Percentiles rank a stretch among this genome's conserved stretches.
Evolutionary conservation across 805 yeast species (phyloP).

Genomic region (Clavispora phyllophila): DNA sequence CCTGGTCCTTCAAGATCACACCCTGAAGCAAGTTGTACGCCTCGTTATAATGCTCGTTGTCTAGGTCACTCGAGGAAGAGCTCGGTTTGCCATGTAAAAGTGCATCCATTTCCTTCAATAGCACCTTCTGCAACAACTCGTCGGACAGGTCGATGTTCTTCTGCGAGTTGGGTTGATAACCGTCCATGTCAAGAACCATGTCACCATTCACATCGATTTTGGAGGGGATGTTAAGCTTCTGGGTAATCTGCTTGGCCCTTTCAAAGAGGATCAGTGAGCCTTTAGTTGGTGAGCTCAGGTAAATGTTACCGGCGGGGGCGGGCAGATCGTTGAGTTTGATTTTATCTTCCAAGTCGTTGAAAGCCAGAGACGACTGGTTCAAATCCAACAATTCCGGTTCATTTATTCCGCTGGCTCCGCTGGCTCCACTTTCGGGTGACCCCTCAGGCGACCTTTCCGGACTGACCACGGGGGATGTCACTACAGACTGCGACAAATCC

Average conservation of each 20-base stretch:
- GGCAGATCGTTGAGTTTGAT: conserved; percentile 19
- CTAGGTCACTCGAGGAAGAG: conserved; percentile 6
- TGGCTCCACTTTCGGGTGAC: conserved; percentile 17
- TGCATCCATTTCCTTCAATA: conserved; percentile 62
- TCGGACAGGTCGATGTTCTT: conserved; percentile 75
- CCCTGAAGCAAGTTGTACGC: conserved; percentile 32
- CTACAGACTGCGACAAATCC: conserved; percentile 68
- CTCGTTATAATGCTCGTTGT: conserved; percentile 13
- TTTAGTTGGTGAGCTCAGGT: conserved; percentile 5
- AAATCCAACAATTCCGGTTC: conserved; percentile 36
- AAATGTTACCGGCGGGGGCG: conserved; percentile 6
- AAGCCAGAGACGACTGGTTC: conserved; percentile 14
- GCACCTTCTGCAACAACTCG: conserved; percentile 62
- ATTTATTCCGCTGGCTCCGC: conserved; percentile 5
- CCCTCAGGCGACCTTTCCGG: conserved; percentile 59
- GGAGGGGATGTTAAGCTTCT: conserved; percentile 78
- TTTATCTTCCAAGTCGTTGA: conserved; percentile 26
- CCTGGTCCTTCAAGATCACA: conserved; percentile 47
- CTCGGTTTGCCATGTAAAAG: conserved; percentile 14
- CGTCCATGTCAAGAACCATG: conserved; percentile 87
- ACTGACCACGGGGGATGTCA: conserved; percentile 82
- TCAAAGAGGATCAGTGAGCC: conserved; percentile 40
- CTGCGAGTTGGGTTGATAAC: conserved; percentile 79
- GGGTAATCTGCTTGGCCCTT: conserved; percentile 58
- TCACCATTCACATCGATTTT: conserved; percentile 87